These are phyloP conservation scores for Leccinum longicurvipes DNA, from an alignment of 768 basidiomycete genomes.

Conservation along the genomic window DNA sequence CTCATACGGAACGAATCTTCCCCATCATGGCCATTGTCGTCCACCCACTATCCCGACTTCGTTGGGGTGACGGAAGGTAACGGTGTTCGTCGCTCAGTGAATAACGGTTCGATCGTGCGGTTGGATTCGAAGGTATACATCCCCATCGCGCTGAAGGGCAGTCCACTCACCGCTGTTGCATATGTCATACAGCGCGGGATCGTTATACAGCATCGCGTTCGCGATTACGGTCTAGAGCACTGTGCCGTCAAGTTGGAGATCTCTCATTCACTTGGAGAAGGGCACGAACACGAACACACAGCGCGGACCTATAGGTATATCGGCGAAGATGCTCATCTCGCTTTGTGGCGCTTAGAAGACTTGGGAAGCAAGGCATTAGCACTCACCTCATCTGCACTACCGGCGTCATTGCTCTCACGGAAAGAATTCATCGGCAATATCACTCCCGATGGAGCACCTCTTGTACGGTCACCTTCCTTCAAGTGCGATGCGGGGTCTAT, in stretches of 20 bases:
- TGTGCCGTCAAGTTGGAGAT: slow-evolving; percentile 15
- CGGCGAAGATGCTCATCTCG: slow-evolving; percentile 14
- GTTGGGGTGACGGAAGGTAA: slow-evolving; percentile 12
- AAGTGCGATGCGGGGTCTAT: slow-evolving; percentile 13
- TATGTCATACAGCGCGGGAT: slow-evolving; percentile 10
- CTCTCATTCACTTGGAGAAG: background rate
- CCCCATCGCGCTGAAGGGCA: background rate
- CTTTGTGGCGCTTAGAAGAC: slow-evolving; percentile 18
- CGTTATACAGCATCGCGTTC: slow-evolving; percentile 23
- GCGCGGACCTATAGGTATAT: slow-evolving; percentile 13
- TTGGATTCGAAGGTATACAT: slow-evolving; percentile 15
- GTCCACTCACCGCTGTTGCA: background rate
- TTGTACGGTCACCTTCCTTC: slow-evolving; percentile 12
- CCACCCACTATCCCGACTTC: slow-evolving; percentile 23
- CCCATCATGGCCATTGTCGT: slow-evolving; percentile 24
- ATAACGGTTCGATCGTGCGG: slow-evolving; percentile 20
- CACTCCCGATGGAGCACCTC: slow-evolving; percentile 6
- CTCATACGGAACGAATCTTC: slow-evolving; percentile 27
- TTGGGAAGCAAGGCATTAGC: background rate
- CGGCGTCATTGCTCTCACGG: slow-evolving; percentile 7
- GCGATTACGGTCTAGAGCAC: slow-evolving; percentile 23
- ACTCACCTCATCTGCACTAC: slow-evolving; percentile 8
- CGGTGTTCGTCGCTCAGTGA: slow-evolving; percentile 9
- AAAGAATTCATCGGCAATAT: slow-evolving; percentile 19
- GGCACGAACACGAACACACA: slow-evolving; percentile 1